Conservation (phyloP, 169 alveolate species). For the Perkinsus olseni region DNA sequence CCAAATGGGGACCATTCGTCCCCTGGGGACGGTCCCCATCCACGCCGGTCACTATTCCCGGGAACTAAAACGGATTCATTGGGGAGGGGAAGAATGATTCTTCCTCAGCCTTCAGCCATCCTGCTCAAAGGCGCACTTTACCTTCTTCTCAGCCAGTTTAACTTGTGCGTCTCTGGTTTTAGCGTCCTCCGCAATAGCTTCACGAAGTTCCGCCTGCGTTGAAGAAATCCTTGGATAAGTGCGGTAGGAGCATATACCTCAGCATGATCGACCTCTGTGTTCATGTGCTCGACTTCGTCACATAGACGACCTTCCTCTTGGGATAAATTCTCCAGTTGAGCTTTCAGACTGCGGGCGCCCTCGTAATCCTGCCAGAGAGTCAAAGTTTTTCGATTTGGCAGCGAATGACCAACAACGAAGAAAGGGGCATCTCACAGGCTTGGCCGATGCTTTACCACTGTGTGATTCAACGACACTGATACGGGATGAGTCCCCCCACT, state of each 20-base stretch:
- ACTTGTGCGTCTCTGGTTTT: not conserved
- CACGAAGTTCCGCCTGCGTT: not conserved
- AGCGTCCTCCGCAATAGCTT: not conserved
- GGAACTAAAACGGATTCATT: too few relatives aligned
- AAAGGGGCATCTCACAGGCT: too few relatives aligned
- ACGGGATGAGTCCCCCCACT: not conserved
- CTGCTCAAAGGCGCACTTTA: not conserved
- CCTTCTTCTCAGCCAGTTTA: not conserved
- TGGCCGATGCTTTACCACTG: too few relatives aligned
- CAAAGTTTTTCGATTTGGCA: too few relatives aligned
- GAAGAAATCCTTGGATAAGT: too few relatives aligned
- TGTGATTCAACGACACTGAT: too few relatives aligned
- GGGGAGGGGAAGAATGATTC: too few relatives aligned
- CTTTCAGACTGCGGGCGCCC: not conserved
- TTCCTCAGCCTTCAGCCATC: too few relatives aligned
- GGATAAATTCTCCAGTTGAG: not conserved
- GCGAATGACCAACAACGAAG: too few relatives aligned
- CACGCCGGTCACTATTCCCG: not conserved
- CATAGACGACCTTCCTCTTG: not conserved
- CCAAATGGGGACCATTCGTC: too few relatives aligned
- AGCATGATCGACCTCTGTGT: not conserved
- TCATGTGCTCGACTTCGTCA: not conserved
- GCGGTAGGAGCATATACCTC: too few relatives aligned
- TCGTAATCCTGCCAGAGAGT: not conserved
- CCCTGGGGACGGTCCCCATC: too few relatives aligned